Percentiles rank a stretch among this genome's conserved stretches.
phyloP scores from a whole-genome alignment of 2,329 filamentous ascomycete genomes.

The Neoscytalidium dimidiatum region DNA sequence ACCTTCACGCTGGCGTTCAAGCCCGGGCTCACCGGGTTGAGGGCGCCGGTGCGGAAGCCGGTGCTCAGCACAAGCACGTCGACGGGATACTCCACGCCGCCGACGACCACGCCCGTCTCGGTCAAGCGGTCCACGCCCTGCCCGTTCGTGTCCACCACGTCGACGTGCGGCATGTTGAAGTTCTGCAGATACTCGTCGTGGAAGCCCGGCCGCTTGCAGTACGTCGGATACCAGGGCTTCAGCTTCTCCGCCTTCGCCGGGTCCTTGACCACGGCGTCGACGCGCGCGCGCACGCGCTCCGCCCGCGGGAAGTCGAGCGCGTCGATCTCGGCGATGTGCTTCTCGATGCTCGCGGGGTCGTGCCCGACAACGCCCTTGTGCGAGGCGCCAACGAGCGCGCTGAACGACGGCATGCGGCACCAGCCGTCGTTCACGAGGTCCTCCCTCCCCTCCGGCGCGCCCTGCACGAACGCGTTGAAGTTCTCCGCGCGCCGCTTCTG shows the following conservation, averaged over 20 bases:
- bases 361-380: conserved; percentile 22
- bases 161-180: conserved; percentile 62
- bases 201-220: conserved; percentile 66
- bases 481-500: conserved; percentile 50
- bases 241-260: conserved; percentile 53
- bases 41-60: conserved; percentile 41
- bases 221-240: conserved; percentile 61
- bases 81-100: conserved; percentile 50
- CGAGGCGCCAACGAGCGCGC: conserved; percentile 40
- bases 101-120: conserved; percentile 49
- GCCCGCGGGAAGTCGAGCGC: conserved; percentile 44
- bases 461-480: conserved; percentile 42
- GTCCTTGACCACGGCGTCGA: conserved; percentile 55
- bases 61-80: conserved; percentile 52
- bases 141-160: conserved; percentile 62
- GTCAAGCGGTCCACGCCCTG: conserved; percentile 54
- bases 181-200: conserved; percentile 60
- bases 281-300: conserved; percentile 48
- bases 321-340: conserved; percentile 36
- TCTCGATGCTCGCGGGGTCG: conserved; percentile 33
- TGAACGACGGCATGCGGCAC: conserved; percentile 35
- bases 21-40: conserved; percentile 41
- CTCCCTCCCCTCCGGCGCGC: conserved; percentile 27
- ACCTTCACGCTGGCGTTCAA: conserved; percentile 40
- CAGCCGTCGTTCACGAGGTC: conserved; percentile 51